Percentiles rank a stretch among this genome's conserved stretches.
Conservation (phyloP, 805 yeast species). For the Yamadazyma scolyti region DNA sequence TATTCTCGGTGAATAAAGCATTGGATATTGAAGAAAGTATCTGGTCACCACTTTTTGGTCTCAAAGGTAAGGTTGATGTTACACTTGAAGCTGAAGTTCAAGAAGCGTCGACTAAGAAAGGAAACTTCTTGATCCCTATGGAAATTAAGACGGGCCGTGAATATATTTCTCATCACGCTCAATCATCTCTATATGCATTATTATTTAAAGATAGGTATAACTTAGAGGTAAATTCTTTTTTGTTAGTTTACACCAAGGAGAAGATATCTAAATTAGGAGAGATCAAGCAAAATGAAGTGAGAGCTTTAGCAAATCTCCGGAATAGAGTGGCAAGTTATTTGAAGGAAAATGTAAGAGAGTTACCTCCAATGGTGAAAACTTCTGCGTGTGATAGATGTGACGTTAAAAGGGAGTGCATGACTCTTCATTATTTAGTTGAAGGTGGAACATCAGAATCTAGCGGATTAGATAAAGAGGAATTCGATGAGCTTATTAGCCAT, state of each 20-base stretch:
- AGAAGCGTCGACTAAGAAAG: slow-evolving; percentile 11
- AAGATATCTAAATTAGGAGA: slow-evolving; percentile 54
- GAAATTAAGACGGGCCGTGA: slow-evolving; percentile 87
- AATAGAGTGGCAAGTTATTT: slow-evolving; percentile 63
- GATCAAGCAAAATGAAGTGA: slow-evolving; percentile 52
- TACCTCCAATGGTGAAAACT: slow-evolving; percentile 53
- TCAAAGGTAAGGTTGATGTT: slow-evolving; percentile 87
- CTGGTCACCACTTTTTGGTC: slow-evolving; percentile 87
- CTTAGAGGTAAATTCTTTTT: slow-evolving; percentile 57
- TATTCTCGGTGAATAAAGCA: slow-evolving; percentile 56
- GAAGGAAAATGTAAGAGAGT: slow-evolving; percentile 43
- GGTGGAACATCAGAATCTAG: slow-evolving; percentile 51
- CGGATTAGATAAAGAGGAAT: slow-evolving; percentile 49
- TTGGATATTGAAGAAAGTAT: slow-evolving; percentile 87
- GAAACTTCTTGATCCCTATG: slow-evolving; percentile 61
- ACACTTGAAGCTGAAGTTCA: slow-evolving; percentile 61
- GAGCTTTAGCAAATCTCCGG: slow-evolving; percentile 66
- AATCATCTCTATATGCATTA: slow-evolving; percentile 76
- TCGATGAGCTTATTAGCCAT: slow-evolving; percentile 49
- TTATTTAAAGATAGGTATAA: slow-evolving; percentile 78
- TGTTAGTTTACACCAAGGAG: slow-evolving; percentile 71
- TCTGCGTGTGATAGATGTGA: slow-evolving; percentile 63
- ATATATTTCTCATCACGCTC: slow-evolving; percentile 74
- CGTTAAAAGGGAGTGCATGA: slow-evolving; percentile 58
- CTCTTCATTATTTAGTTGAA: slow-evolving; percentile 56